Evolutionary conservation across 169 alveolate genomes (phyloP).

Genomic region (Gregarina niphandrodes): DNA sequence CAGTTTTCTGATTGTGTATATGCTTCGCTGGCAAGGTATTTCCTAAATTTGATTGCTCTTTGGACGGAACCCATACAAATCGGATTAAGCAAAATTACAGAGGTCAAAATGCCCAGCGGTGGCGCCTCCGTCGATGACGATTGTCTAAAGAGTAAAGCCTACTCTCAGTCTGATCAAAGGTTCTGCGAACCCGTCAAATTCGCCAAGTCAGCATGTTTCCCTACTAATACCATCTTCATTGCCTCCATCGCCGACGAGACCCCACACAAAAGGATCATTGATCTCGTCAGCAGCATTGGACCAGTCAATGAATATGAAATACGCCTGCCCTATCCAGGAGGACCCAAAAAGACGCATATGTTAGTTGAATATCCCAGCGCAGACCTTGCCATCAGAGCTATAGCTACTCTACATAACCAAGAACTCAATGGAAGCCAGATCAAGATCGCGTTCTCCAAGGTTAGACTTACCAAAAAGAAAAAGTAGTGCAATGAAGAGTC

Average conservation of each 20-base stretch:
- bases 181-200: slow-evolving; percentile 19
- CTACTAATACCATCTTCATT: slow-evolving; percentile 28
- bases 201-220: slow-evolving; percentile 31
- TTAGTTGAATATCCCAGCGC: slow-evolving; percentile 8
- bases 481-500: neutral
- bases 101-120: slow-evolving; percentile 17
- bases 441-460: slow-evolving; percentile 30
- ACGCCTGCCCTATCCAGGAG: no score
- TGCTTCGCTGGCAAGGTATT: slow-evolving; percentile 29
- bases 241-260: slow-evolving; percentile 27
- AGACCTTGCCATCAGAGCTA: slow-evolving; percentile 32
- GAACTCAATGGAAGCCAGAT: slow-evolving; percentile 22
- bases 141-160: slow-evolving; percentile 5
- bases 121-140: slow-evolving; percentile 7
- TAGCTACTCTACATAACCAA: slow-evolving; percentile 28
- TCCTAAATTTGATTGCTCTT: slow-evolving; percentile 16
- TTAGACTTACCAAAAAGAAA: slow-evolving; percentile 3
- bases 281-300: slow-evolving; percentile 18
- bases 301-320: slow-evolving; percentile 10
- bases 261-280: slow-evolving; percentile 18
- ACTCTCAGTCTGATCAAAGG: slow-evolving; percentile 12
- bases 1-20: slow-evolving; percentile 26
- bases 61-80: slow-evolving; percentile 19
- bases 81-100: slow-evolving; percentile 24
- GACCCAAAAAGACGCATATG: no score